Percentiles rank a stretch among this genome's conserved stretches.
Conservation (phyloP, 2,329 filamentous ascomycete species). For the Metarhizium anisopliae region DNA sequence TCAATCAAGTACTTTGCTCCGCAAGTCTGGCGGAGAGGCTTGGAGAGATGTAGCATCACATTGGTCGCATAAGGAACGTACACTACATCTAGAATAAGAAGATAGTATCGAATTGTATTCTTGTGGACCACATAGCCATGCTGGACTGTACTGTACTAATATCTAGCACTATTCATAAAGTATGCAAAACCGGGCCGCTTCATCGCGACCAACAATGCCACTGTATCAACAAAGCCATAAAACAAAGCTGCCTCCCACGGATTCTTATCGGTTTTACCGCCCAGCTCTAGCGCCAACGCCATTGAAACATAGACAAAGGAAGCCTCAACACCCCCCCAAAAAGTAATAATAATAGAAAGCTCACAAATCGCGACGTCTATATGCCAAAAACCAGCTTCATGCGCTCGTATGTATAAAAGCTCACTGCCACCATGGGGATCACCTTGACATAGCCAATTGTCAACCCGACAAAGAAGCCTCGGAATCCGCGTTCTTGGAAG, state of each 20-base stretch:
- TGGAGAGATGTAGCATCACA: too few relatives aligned
- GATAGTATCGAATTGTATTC: too few relatives aligned
- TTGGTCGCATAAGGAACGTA: not conserved
- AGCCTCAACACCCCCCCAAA: constrained; percentile 4
- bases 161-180: not conserved
- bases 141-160: not conserved
- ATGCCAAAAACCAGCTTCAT: constrained; percentile 58
- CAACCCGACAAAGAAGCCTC: constrained; percentile 86
- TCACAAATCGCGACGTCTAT: constrained; percentile 21
- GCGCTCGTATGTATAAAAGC: constrained; percentile 59
- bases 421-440: constrained; percentile 73
- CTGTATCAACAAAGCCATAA: not conserved
- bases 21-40: too few relatives aligned
- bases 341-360: not conserved
- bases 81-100: not conserved
- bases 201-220: not conserved
- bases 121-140: not conserved
- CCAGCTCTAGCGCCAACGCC: not conserved
- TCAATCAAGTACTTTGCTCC: too few relatives aligned
- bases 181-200: not conserved
- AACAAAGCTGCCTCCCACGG: not conserved
- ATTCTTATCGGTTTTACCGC: not conserved
- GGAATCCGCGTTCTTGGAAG: constrained; percentile 62
- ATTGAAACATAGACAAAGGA: not conserved
- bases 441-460: constrained; percentile 95